Conservation (phyloP, 208 protist species). For the Naegleria lovaniensis region DNA sequence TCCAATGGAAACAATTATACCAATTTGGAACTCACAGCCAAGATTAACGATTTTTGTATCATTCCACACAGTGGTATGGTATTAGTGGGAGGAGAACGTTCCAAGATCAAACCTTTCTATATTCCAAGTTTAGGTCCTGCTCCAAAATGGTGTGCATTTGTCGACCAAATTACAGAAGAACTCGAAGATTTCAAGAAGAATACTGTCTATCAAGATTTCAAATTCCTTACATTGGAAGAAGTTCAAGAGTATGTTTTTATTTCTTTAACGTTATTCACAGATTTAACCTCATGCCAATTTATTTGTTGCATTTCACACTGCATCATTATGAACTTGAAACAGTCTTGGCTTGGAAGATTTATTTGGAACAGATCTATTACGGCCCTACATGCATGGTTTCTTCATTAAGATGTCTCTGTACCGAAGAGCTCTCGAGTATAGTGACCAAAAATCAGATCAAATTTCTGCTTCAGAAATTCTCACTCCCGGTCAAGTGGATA, state of each 20-base stretch:
- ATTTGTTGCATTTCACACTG: too few relatives aligned
- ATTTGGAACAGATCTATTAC: slow-evolving; percentile 79
- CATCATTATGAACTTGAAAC: too few relatives aligned
- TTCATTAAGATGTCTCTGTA: slow-evolving; percentile 88
- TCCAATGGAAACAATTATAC: slow-evolving; percentile 71
- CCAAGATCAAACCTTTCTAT: slow-evolving; percentile 85
- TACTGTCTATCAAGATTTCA: slow-evolving; percentile 91
- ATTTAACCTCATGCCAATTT: too few relatives aligned
- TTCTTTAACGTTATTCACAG: slow-evolving; percentile 40
- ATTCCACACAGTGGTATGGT: slow-evolving; percentile 76
- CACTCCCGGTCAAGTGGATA: background rate
- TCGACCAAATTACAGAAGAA: slow-evolving; percentile 90
- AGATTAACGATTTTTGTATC: slow-evolving; percentile 73
- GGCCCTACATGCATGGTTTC: slow-evolving; percentile 94
- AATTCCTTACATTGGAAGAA: slow-evolving; percentile 90
- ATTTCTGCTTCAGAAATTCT: background rate
- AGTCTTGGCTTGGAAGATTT: slow-evolving; percentile 65
- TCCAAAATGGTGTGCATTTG: slow-evolving; percentile 92
- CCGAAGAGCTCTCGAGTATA: slow-evolving; percentile 43
- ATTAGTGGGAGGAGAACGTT: slow-evolving; percentile 75
- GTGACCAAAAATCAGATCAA: background rate
- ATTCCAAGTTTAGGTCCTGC: slow-evolving; percentile 88
- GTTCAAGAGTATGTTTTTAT: slow-evolving; percentile 56
- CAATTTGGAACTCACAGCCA: slow-evolving; percentile 64
- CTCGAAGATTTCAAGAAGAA: slow-evolving; percentile 60